A percentile compares a stretch with the other conserved stretches of the same genome.
phyloP scores from a whole-genome alignment of 1,284 basidiomycete genomes.

The Ganoderma leucocontextum region DNA sequence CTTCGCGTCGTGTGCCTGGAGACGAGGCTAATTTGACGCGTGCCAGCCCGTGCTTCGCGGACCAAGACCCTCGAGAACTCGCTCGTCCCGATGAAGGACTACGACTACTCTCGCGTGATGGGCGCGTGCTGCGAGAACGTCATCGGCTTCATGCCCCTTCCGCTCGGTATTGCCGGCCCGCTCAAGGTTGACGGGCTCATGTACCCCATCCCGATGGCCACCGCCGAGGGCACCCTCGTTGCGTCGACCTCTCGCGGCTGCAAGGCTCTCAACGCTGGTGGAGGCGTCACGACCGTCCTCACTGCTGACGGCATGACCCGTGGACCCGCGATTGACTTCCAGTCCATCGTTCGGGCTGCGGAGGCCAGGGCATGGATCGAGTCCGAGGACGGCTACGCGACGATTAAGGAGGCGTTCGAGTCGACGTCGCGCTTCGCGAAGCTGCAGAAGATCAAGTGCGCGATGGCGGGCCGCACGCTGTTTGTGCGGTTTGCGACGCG shows the following conservation, averaged over 20 bases:
- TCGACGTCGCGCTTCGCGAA: conserved; percentile 92
- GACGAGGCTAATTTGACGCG: conserved; percentile 23
- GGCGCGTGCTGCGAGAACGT: conserved; percentile 99
- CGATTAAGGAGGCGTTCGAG: conserved; percentile 90
- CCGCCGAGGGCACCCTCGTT: conserved; percentile 97
- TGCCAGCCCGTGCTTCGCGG: conserved; percentile 81
- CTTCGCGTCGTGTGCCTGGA: background rate
- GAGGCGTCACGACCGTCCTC: conserved; percentile 94
- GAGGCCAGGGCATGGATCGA: conserved; percentile 92
- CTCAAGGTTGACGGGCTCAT: conserved; percentile 89
- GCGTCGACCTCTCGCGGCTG: conserved; percentile 97
- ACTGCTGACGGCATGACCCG: conserved; percentile 98
- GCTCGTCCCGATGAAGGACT: conserved; percentile 84
- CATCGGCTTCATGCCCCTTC: conserved; percentile 96
- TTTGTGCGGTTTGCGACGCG: conserved; percentile 96
- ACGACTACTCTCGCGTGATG: conserved; percentile 94
- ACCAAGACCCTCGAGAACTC: conserved; percentile 90
- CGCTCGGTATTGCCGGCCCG: conserved; percentile 96
- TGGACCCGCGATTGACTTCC: conserved; percentile 98
- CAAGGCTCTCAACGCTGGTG: conserved; percentile 96
- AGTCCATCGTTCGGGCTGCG: conserved; percentile 81
- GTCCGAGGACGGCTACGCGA: conserved; percentile 80
- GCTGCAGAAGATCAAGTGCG: conserved; percentile 84
- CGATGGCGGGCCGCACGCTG: conserved; percentile 90
- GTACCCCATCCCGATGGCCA: conserved; percentile 98